These are phyloP conservation scores for Pelargonium citronellum DNA, from an alignment of 441 rosid species.

Conservation along the genomic window DNA sequence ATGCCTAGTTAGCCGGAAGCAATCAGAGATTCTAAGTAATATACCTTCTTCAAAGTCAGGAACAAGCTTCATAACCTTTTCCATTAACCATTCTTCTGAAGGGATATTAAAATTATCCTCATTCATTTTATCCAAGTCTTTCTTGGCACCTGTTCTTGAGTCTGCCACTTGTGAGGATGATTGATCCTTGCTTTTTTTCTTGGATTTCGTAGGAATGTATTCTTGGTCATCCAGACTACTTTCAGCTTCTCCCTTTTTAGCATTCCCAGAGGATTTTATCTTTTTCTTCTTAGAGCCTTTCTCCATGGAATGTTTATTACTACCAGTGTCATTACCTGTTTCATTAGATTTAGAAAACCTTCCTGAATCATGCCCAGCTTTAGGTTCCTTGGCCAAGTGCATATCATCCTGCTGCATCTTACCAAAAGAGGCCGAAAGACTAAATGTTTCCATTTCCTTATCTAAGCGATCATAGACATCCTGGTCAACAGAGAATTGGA, in stretches of 20 bases:
- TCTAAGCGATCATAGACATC: constrained; percentile 65
- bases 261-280: constrained; percentile 54
- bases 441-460: constrained; percentile 66
- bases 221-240: constrained; percentile 56
- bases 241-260: constrained; percentile 44
- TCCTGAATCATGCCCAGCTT: constrained; percentile 39
- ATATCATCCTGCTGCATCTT: constrained; percentile 29
- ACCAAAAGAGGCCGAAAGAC: constrained; percentile 43
- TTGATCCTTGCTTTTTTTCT: constrained; percentile 70
- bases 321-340: constrained; percentile 39
- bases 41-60: constrained; percentile 86
- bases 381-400: constrained; percentile 38
- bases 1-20: constrained; percentile 7
- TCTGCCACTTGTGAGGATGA: constrained; percentile 49
- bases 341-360: constrained; percentile 45
- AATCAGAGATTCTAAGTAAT: constrained; percentile 14
- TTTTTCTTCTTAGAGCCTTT: constrained; percentile 77
- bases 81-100: constrained; percentile 70
- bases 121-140: constrained; percentile 41
- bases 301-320: constrained; percentile 36
- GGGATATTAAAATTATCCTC: constrained; percentile 57
- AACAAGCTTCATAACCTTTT: constrained; percentile 47
- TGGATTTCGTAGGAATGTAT: constrained; percentile 59
- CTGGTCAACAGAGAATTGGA: constrained; percentile 34
- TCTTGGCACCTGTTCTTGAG: constrained; percentile 59